Evolutionary conservation across 2,329 filamentous ascomycete species (phyloP).

Genomic region (Stagonosporopsis vannaccii): DNA sequence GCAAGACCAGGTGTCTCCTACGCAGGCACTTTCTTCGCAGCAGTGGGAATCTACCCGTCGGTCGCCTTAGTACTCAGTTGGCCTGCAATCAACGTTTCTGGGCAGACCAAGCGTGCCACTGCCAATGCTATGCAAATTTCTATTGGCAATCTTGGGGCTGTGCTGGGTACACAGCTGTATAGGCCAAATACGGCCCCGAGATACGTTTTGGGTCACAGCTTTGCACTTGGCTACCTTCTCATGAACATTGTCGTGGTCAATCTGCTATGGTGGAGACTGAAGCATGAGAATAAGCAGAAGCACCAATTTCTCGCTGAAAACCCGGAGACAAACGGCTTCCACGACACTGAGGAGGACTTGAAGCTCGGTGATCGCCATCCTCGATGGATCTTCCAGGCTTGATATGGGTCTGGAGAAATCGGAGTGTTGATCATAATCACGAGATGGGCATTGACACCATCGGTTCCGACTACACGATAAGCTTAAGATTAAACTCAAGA

Average conservation of each 20-base stretch:
- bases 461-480: neutral
- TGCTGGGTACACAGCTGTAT: constrained; percentile 50
- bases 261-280: constrained; percentile 40
- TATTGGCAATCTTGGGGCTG: constrained; percentile 57
- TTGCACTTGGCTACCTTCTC: constrained; percentile 46
- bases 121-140: constrained; percentile 59
- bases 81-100: constrained; percentile 62
- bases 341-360: constrained; percentile 42
- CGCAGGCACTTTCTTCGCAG: constrained; percentile 48
- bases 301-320: constrained; percentile 30
- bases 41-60: constrained; percentile 50
- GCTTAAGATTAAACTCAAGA: neutral
- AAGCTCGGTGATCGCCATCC: constrained; percentile 45
- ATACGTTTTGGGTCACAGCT: constrained; percentile 47
- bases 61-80: constrained; percentile 55
- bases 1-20: constrained; percentile 48
- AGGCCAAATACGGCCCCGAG: constrained; percentile 43
- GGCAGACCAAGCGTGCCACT: constrained; percentile 61
- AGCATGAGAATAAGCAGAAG: constrained; percentile 43
- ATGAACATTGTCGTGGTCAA: constrained; percentile 44
- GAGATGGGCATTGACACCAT: neutral
- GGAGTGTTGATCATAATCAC: neutral
- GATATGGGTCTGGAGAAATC: neutral
- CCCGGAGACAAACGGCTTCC: constrained; percentile 39
- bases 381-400: constrained; percentile 47